Conservation (phyloP, 1,139 yeast species). For the Zygosaccharomyces sapae region DNA sequence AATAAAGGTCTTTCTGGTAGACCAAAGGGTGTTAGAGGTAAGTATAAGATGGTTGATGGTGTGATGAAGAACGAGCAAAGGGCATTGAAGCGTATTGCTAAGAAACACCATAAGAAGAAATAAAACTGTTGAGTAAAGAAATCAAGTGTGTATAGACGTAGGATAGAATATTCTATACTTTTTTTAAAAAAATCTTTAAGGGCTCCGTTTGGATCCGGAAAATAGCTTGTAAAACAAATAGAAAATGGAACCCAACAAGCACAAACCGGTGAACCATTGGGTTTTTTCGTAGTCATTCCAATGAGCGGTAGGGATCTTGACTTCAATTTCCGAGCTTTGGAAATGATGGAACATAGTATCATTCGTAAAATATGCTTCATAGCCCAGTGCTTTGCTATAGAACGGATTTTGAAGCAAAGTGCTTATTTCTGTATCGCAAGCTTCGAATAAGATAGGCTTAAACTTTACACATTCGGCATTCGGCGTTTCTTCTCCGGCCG, state of each 20-base stretch:
- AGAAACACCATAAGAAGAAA: slow-evolving; percentile 58
- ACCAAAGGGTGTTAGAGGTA: slow-evolving; percentile 95
- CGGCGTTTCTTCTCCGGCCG: not conserved
- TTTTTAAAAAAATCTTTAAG: not conserved
- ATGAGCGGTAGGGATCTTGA: slow-evolving; percentile 41
- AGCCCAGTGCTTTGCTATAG: slow-evolving; percentile 40
- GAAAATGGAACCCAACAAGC: slow-evolving; percentile 34
- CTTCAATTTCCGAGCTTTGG: slow-evolving; percentile 19
- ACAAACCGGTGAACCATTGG: slow-evolving; percentile 35
- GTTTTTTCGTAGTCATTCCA: slow-evolving; percentile 28
- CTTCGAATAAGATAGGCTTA: slow-evolving; percentile 46
- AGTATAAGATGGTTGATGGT: slow-evolving; percentile 99
- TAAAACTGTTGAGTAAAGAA: slow-evolving; percentile 4
- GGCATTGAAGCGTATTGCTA: slow-evolving; percentile 84
- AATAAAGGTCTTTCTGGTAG: slow-evolving; percentile 89
- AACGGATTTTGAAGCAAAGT: slow-evolving; percentile 37
- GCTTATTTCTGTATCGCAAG: slow-evolving; percentile 40
- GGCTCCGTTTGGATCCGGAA: slow-evolving; percentile 1
- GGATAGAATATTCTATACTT: slow-evolving; percentile 4
- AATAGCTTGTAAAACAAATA: slow-evolving; percentile 37
- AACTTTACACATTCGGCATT: slow-evolving; percentile 30
- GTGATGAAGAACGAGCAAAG: slow-evolving; percentile 95
- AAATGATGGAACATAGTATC: slow-evolving; percentile 43
- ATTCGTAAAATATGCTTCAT: slow-evolving; percentile 44
- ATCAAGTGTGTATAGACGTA: not conserved